These are phyloP conservation scores for Aristolochia contorta DNA, from an alignment of 164 flowering plant species.

Conservation along the genomic window DNA sequence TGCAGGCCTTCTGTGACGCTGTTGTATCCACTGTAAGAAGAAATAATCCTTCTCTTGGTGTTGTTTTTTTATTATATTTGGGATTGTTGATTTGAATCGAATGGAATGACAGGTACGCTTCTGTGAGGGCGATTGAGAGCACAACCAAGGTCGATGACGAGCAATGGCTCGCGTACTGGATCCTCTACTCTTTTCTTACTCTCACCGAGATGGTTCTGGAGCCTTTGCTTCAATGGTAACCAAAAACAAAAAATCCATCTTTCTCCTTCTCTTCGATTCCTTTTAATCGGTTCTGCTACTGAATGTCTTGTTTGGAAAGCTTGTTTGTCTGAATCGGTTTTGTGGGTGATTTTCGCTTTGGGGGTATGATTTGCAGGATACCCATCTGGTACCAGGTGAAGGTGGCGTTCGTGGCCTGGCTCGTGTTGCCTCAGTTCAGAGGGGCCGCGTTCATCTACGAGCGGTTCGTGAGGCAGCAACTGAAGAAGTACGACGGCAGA, in stretches of 20 bases:
- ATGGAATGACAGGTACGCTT: constrained; percentile 53
- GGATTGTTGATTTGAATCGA: neutral
- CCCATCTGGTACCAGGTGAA: constrained; percentile 12
- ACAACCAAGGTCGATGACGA: constrained; percentile 76
- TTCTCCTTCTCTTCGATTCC: too few relatives aligned
- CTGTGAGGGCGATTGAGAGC: constrained; percentile 82
- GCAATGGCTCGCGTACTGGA: constrained; percentile 99
- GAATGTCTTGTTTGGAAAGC: too few relatives aligned
- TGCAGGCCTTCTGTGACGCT: constrained; percentile 80
- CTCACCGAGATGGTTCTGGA: constrained; percentile 71
- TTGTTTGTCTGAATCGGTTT: too few relatives aligned
- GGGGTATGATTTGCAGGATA: constrained; percentile 1
- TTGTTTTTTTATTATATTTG: neutral
- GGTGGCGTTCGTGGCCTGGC: constrained; percentile 11
- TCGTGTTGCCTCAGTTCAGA: constrained; percentile 13
- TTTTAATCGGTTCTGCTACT: neutral
- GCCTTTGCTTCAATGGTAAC: constrained; percentile 58
- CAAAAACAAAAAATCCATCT: too few relatives aligned
- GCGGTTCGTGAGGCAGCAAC: constrained; percentile 13
- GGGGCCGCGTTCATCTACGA: constrained; percentile 14
- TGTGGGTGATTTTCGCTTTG: neutral
- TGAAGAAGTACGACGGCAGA: constrained; percentile 2
- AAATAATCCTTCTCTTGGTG: neutral
- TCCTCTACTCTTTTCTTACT: constrained; percentile 81
- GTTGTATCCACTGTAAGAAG: constrained; percentile 73